Evolutionary conservation across 2,329 filamentous ascomycete species (phyloP), one percentile per base, ranked within the genome.

Genomic region (Phialophora tarda): DNA sequence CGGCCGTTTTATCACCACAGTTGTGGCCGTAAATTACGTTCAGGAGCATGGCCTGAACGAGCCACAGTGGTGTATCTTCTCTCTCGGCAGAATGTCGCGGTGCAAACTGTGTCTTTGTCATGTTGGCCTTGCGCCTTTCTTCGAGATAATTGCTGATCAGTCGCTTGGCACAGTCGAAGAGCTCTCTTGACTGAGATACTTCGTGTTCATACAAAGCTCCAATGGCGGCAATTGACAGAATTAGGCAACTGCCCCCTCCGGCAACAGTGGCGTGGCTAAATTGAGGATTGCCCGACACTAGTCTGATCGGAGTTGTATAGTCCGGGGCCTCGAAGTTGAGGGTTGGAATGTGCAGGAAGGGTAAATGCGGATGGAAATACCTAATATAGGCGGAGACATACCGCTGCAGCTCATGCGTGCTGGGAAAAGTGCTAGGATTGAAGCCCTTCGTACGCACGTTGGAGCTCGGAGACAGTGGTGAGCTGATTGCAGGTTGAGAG

Each of bases 21-120:
- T 96, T 96, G 77, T 97, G 92, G 14, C 94, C 94, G 76, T 97
- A 98, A 17, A 97, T 91, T 44, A 98, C 91, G 75, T 97, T 98
- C 59, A 99, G 84, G 8, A 98, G 83, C 94, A 98, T 98, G 0
- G 94, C 92, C 78, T 98, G 95, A 17, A 98, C 93, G 28, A 99
- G 84, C 93, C 94, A 98, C 48, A 97, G 84, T 0, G 94, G 94
- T 1, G 93, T 88, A 62, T 87, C 94, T 50, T 74, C 72, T 44
- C 65, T 65, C 44, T 74, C 72, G 14, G 68, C 64, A 41, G 70
- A 57, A 58, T 71, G 70, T 53, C 66, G 66, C 12, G 72, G 71
- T 17, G 62, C 70, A 62, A 72, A 74, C 71, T 92, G 88, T 47
- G 88, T 85, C 17, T 87, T 84, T 58, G 84, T 84, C 77, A 96